Percentiles rank a stretch among this genome's conserved stretches.
phyloP scores from a whole-genome alignment of 2,329 filamentous ascomycete genomes.

The Trichothecium sympodiale region DNA sequence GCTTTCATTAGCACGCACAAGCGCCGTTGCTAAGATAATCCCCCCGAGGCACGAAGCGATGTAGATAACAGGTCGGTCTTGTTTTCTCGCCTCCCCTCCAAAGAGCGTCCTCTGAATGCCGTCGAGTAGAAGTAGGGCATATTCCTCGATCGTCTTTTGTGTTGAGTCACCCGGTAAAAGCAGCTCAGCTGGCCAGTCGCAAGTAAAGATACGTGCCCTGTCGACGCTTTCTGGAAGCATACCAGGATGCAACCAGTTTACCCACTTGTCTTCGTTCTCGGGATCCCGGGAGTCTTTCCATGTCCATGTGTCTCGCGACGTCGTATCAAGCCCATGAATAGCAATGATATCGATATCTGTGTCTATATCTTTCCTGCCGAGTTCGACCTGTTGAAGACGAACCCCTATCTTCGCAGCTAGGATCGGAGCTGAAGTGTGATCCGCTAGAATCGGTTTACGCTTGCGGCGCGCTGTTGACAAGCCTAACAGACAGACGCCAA shows the following conservation, averaged over 20 bases:
- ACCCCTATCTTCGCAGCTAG: too few species aligned
- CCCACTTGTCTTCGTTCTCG: constrained; percentile 13
- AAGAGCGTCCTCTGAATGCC: constrained; percentile 10
- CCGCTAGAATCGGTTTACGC: too few species aligned
- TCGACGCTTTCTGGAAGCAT: constrained; percentile 13
- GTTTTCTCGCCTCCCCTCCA: background rate
- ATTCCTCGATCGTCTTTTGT: constrained; percentile 9
- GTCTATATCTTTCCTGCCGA: background rate
- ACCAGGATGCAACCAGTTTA: constrained; percentile 7
- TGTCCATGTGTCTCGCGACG: constrained; percentile 17
- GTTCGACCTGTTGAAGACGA: background rate
- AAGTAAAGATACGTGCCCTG: constrained; percentile 15
- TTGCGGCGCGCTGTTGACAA: too few species aligned
- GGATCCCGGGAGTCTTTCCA: constrained; percentile 6
- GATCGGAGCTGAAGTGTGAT: too few species aligned
- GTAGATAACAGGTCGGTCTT: constrained; percentile 16
- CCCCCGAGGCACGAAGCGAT: constrained; percentile 23
- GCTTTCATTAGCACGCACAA: constrained; percentile 8
- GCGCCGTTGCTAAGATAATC: constrained; percentile 17
- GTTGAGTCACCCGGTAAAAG: constrained; percentile 8
- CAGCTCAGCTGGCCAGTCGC: constrained; percentile 16
- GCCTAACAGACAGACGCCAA: too few species aligned
- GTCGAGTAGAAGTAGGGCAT: constrained; percentile 12
- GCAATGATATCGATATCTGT: constrained; percentile 19
- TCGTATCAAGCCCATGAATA: constrained; percentile 22